Base-by-base conservation (phyloP, 495 filamentous ascomycete species). In the Tuber magnatum region DNA sequence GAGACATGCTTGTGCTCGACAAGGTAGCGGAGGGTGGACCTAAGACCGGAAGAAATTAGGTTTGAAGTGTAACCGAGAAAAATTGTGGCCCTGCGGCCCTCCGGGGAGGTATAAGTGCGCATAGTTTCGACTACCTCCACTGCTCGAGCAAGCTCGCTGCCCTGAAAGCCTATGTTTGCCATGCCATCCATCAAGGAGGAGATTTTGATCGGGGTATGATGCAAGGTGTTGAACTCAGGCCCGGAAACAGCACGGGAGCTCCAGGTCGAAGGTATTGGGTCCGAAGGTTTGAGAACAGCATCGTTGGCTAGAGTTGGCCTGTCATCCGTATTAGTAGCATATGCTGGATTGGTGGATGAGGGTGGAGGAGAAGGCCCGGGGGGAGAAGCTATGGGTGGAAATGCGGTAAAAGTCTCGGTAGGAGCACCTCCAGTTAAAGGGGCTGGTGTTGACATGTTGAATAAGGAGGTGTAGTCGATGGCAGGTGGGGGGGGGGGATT, bases 61-160 rank as follows among this genome's bases (percentile, higher is more conserved):
- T 99, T 98, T 32, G 92, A 95, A 40, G 95, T 98, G 84, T 96
- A 99, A 65, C 96, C 96, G 32, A 97, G 90, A 85, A 97, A 97
- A 82, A 98, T 94, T 69, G 94, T 97, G 12, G 93, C 94, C 78
- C 87, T 88, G 22, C 90, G 87, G 41, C 86, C 87, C 80, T 92
- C 90, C 0, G 91, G 89, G 80, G 96, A 90, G 51, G 87, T 86
- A 87, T 90, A 97, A 32, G 89, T 85, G 73, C 92, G 88, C 95
- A 99, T 98, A n/a, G 91, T 89, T 79, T 99, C 93, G 81, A 99
- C 91, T 75, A 97, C 95, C 48, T 89, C 86, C 70, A 92, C 88
- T 6, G 94, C 95, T 78, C 97, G 91, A 28, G 91, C 90, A 69
- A 97, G 89, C 8, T 92, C 91, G 69, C 89, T 92, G 24, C 93